Evolutionary conservation across 768 basidiomycete species (phyloP), one percentile per base, ranked within the genome.

Genomic region (Mycena metata): DNA sequence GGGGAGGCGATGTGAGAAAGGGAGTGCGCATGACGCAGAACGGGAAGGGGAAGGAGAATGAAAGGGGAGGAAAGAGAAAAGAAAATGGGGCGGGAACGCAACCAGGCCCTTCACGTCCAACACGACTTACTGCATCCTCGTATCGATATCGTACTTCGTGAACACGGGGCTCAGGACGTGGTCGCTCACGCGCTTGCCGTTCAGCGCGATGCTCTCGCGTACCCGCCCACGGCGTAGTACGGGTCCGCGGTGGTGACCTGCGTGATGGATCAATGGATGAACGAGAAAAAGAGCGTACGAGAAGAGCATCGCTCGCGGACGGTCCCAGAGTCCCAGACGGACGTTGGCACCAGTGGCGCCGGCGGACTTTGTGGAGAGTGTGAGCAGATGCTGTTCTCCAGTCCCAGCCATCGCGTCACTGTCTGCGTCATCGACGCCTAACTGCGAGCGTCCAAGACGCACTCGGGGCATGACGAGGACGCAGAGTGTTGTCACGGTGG

Each of bases 91-190:
- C 26, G 49, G 46, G n/a, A n/a, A n/a, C 23, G 36, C 45, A 17
- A 68, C 45, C 11, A 68, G 49, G 17, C 7, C 13, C 50, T 41
- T 36, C 43, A 78, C 77, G 45, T 77, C 76, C 15, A 78, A 24
- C 23, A 64, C 64, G 41, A 78, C 75, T 36, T 77, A 78, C 60
- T 77, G 76, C 47, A 74, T 61, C 42, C 75, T 61, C 17, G 66
- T n/a, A n/a, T n/a, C n/a, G n/a, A n/a, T 73, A 54, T 76, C 76
- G 69, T 76, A 78, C 49, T 77, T 78, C 24, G 77, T 78, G 67
- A 78, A 78, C 0, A 76, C 77, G 8, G 76, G 77, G 10, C 69
- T 75, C 3, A 78, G 66, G n/a, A 78, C 75, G 60, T 71, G 75
- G 60, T 78, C 74, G 10, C 75, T 76, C 16, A 74, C 75, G 23